Base-by-base conservation (phyloP, 345 rosid species). In the Hibiscus tridactylites region DNA sequence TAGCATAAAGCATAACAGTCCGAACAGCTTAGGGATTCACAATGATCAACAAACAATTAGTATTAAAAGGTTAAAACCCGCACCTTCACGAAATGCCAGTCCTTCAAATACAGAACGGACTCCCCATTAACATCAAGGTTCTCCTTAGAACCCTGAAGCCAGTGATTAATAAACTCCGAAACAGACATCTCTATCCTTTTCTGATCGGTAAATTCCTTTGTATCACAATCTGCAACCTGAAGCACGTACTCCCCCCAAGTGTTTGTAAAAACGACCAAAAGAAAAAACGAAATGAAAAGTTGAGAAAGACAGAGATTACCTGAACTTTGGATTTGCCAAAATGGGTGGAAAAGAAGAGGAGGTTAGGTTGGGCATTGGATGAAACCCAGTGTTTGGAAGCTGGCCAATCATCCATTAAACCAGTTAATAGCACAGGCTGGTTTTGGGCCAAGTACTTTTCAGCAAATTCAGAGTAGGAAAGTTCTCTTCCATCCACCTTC, bases 81-180 rank as follows among this genome's bases (percentile, higher is more conserved):
- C 39, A 91, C 96, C 94, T 91, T 91, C 5, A 85, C 93, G 78
- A 94, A 94, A 84, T 94, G 97, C 97, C 98, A 94, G 68, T 91
- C 98, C 83, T 91, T 94, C 75, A 94, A 76, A 86, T 93, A 93
- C 9, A 90, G 84, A 74, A 84, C 79, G 1, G 89, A 77, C 26
- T 72, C 74, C 61, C 71, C 77, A 72, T 77, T 75, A 68, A 9
- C 73, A 53, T 37, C 59, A 33, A 56, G 53, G 5, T 72, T 71
- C 70, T 60, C 49, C 31, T 21, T 46, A 21, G 79, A 67, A 70
- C 54, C 47, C 11, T 75, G 49, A 24, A 74, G 62, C 97, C 98
- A 88, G 63, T 75, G 79, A 29, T 80, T 74, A 21, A 89, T 71
- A 79, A 91, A 91, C 75, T 91, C 89, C 0, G 75, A 68, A 78